Conservation (phyloP, 805 yeast genomes). For the Yarrowia sp. region DNA sequence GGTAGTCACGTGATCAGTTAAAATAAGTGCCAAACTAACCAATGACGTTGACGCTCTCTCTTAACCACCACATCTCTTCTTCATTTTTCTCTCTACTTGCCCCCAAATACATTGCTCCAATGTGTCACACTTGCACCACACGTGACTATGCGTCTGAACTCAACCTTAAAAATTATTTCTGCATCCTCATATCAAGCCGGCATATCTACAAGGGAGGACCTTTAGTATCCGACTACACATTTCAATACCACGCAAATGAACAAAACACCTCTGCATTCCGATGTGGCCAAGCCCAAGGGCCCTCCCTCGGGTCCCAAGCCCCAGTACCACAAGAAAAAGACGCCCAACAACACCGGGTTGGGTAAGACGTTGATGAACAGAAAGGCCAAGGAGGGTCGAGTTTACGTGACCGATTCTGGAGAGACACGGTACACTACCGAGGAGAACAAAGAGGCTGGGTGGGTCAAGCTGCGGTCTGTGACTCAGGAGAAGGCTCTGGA, state of each 20-base stretch:
- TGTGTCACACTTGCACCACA: slow-evolving; percentile 19
- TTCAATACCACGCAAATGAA: background rate
- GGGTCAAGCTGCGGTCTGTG: slow-evolving; percentile 91
- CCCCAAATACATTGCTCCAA: background rate
- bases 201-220: too few species aligned
- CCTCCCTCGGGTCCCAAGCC: slow-evolving; percentile 93
- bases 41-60: too few species aligned
- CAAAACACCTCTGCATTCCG: slow-evolving; percentile 32
- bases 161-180: slow-evolving; percentile 33
- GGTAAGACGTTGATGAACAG: slow-evolving; percentile 82
- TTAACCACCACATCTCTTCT: background rate
- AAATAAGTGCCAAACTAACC: background rate
- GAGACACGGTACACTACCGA: slow-evolving; percentile 86
- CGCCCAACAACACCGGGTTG: slow-evolving; percentile 72
- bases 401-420: slow-evolving; percentile 67
- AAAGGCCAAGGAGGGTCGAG: slow-evolving; percentile 53
- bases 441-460: slow-evolving; percentile 81
- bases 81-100: background rate
- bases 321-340: slow-evolving; percentile 66
- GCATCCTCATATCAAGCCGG: background rate
- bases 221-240: background rate
- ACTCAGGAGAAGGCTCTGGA: slow-evolving; percentile 94
- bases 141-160: slow-evolving; percentile 7
- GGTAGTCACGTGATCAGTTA: too few species aligned
- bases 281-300: slow-evolving; percentile 40